Conservation (phyloP, 2,329 filamentous ascomycete genomes). For the Madurella mycetomatis region DNA sequence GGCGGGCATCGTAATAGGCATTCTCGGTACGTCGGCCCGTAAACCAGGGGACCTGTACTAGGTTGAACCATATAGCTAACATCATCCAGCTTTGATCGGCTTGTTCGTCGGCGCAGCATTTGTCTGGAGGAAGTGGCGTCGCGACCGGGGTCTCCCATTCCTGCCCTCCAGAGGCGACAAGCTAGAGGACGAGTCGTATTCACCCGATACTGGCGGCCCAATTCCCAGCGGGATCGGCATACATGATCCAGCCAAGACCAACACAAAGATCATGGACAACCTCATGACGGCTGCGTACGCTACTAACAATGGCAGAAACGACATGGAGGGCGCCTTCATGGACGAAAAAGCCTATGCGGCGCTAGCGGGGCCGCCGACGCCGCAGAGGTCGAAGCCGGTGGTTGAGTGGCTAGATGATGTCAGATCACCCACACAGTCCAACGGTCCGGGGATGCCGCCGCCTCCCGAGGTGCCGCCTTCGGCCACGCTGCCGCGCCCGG, state of each 20-base stretch:
- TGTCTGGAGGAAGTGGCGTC: slow-evolving; percentile 18
- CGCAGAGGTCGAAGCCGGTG: slow-evolving; percentile 7
- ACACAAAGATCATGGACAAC: slow-evolving; percentile 24
- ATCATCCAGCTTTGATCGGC: slow-evolving; percentile 14
- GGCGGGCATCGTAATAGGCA: slow-evolving; percentile 20
- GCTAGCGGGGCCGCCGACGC: slow-evolving; percentile 14
- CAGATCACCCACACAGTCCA: slow-evolving; percentile 18
- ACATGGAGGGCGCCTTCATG: slow-evolving; percentile 13
- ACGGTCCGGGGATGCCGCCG: slow-evolving; percentile 16
- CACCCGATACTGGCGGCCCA: slow-evolving; percentile 4
- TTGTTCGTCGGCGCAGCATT: slow-evolving; percentile 12
- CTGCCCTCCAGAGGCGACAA: slow-evolving; percentile 4
- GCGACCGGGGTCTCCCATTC: slow-evolving; percentile 12
- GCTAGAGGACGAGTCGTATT: not conserved
- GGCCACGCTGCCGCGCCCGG: not conserved
- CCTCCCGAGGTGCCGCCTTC: slow-evolving; percentile 3
- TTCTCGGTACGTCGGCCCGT: slow-evolving; percentile 16
- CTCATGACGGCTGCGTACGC: slow-evolving; percentile 23
- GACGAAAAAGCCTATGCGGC: slow-evolving; percentile 21
- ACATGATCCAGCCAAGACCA: slow-evolving; percentile 16
- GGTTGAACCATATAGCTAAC: slow-evolving; percentile 3
- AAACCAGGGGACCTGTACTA: no score
- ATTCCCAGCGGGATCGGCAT: slow-evolving; percentile 2
- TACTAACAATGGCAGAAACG: slow-evolving; percentile 11
- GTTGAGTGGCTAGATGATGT: slow-evolving; percentile 19